Evolutionary conservation across 768 basidiomycete species (phyloP), one percentile per base, ranked within the genome.

Genomic region (Lactifluus pinguis): DNA sequence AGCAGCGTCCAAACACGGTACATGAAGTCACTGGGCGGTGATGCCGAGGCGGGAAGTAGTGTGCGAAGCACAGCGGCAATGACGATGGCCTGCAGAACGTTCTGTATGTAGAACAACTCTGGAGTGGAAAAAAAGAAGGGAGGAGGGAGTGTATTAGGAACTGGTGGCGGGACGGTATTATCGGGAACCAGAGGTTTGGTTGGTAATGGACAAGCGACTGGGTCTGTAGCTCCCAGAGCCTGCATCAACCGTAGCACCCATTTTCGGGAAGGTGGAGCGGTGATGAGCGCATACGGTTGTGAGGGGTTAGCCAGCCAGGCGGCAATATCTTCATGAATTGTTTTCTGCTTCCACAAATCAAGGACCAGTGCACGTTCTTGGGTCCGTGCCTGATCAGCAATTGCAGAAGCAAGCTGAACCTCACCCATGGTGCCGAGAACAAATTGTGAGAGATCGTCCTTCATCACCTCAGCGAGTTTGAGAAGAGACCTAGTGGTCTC

Each of bases 361-460:
- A 83, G 69, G 13, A 86, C 76, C 32, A 83, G 65, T 38, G 79
- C 76, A 59, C 82, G 76, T 70, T 89, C 87, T 49, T 76, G 75
- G 11, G 67, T 66, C 60, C 74, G 79, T 2, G 86, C 85, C 64
- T 86, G 79, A 36, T 77, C 76, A 7, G 70, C 69, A 34, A 89
- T 71, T 14, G 82, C 68, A 4, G 70, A 74, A 19, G 69, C 70
- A 29, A 88, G 75, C 56, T 90, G 80, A 41, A 74, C 68, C 67
- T 90, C 88, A 25, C 80, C 76, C 84, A 89, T 85, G 41, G 75
- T 76, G 19, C 85, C 86, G 1, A 88, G 68, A 11, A 86, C 74
- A 51, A 85, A 82, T 58, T 83, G 77, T 11, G 83, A 84, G 39
- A 89, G 75, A 66, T 89, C 88, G 32, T 79, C 73, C 68, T 83